Evolutionary conservation across 805 yeast species (phyloP).

Genomic region (Yarrowia sp.): DNA sequence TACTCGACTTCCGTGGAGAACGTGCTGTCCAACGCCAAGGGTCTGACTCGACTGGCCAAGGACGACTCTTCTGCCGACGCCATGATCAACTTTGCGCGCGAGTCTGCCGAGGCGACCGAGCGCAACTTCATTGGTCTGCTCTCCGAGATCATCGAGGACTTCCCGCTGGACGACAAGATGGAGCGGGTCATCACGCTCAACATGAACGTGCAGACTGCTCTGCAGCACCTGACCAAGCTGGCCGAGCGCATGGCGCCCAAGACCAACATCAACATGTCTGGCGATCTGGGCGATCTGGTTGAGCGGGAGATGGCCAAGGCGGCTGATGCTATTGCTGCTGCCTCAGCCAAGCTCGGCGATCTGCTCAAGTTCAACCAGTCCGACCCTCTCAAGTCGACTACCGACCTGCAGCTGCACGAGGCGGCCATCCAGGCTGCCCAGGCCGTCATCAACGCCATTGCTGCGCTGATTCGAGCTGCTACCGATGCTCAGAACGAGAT

Average conservation of each 20-base stretch:
- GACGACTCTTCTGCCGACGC: slow-evolving; percentile 53
- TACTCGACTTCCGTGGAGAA: slow-evolving; percentile 63
- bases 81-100: slow-evolving; percentile 49
- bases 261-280: slow-evolving; percentile 36
- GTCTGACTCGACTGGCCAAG: slow-evolving; percentile 56
- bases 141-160: slow-evolving; percentile 48
- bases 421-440: slow-evolving; percentile 75
- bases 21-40: slow-evolving; percentile 65
- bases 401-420: slow-evolving; percentile 67
- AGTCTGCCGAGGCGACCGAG: slow-evolving; percentile 60
- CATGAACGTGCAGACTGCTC: slow-evolving; percentile 65
- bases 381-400: slow-evolving; percentile 53
- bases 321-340: slow-evolving; percentile 64
- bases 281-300: slow-evolving; percentile 65
- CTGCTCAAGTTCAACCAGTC: slow-evolving; percentile 48
- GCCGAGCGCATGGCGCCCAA: slow-evolving; percentile 58
- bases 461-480: slow-evolving; percentile 67
- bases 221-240: slow-evolving; percentile 56
- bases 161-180: slow-evolving; percentile 59
- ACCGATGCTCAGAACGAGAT: slow-evolving; percentile 80
- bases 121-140: slow-evolving; percentile 58
- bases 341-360: slow-evolving; percentile 56
- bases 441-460: slow-evolving; percentile 76
- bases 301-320: slow-evolving; percentile 72
- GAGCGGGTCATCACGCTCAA: slow-evolving; percentile 77